Evolutionary conservation across 257 asterid genomes (phyloP), one percentile per base, ranked within the genome.

Genomic region (Jacaranda mimosifolia): DNA sequence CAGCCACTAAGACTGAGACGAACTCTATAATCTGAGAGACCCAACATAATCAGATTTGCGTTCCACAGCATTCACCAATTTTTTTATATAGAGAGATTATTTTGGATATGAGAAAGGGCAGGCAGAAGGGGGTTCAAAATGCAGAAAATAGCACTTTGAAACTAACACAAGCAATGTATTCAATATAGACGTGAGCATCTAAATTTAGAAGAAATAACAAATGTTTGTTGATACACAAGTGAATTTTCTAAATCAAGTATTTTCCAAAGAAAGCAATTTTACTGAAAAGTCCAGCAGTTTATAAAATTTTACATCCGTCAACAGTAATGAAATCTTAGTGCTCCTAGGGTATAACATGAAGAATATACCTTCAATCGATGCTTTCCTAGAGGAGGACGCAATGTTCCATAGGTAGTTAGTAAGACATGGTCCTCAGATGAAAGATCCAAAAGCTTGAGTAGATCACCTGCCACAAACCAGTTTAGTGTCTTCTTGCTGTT

Each of bases 341-440:
- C 13, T 26, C n/a, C 13, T 36, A 53, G 57, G 38, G 63, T 26
- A 26, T 11, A 60, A 55, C n/a, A 55, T 6, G 32, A 26, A 40
- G 15, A 46, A 43, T 49, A 43, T 72, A 90, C 96, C 96, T 90
- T 90, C 69, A 90, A 73, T 10, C 96, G 96, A 80, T 86, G 92
- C 80, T 82, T 90, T 79, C 96, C 96, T 65, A 90, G 82, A 74
- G 96, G 96, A 63, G 96, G 94, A 81, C 74, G 88, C 71, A 90
- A 72, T 82, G 82, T 89, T 7, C 96, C 96, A 83, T 90, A 87
- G 49, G 94, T 85, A 79, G 96, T 89, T 78, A 68, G 82, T 83
- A 90, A 70, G 63, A 71, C 80, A 80, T 64, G 70, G 64, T 87
- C 91, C 72, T 86, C 87, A 3, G 88, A 82, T 71, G 96, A 81